These are phyloP conservation scores for Ajuga chamaepitys DNA, from an alignment of 257 asterid species.

Conservation along the genomic window DNA sequence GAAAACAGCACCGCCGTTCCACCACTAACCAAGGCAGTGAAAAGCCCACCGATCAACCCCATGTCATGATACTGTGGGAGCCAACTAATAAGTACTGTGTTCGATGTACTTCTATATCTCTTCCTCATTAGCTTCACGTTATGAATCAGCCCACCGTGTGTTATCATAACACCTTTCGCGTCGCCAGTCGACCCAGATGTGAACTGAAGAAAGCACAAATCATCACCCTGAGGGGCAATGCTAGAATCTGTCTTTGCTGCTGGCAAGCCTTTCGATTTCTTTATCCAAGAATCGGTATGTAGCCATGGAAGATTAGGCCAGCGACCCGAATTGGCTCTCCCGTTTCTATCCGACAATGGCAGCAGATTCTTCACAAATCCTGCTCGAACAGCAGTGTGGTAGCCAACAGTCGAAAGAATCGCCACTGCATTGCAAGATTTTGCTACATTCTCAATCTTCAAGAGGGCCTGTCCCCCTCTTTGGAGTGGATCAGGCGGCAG, in stretches of 20 bases:
- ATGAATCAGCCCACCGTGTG: slow-evolving; percentile 71
- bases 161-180: slow-evolving; percentile 82
- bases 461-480: slow-evolving; percentile 80
- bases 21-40: slow-evolving; percentile 69
- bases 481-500: slow-evolving; percentile 93
- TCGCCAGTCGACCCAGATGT: slow-evolving; percentile 89
- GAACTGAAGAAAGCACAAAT: slow-evolving; percentile 69
- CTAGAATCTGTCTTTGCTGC: neutral
- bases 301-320: slow-evolving; percentile 92
- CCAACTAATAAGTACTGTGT: slow-evolving; percentile 76
- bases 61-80: slow-evolving; percentile 87
- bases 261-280: slow-evolving; percentile 30
- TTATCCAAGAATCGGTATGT: slow-evolving; percentile 70
- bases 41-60: slow-evolving; percentile 85
- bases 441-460: slow-evolving; percentile 65
- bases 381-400: slow-evolving; percentile 75
- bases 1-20: slow-evolving; percentile 65
- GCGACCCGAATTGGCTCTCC: slow-evolving; percentile 29
- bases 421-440: slow-evolving; percentile 66
- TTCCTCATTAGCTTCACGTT: slow-evolving; percentile 68
- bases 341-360: slow-evolving; percentile 28
- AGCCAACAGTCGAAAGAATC: slow-evolving; percentile 57
- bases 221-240: slow-evolving; percentile 30
- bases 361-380: slow-evolving; percentile 56
- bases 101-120: slow-evolving; percentile 68